phyloP scores from a whole-genome alignment of 768 basidiomycete genomes.

The Leccinum obscurum region DNA sequence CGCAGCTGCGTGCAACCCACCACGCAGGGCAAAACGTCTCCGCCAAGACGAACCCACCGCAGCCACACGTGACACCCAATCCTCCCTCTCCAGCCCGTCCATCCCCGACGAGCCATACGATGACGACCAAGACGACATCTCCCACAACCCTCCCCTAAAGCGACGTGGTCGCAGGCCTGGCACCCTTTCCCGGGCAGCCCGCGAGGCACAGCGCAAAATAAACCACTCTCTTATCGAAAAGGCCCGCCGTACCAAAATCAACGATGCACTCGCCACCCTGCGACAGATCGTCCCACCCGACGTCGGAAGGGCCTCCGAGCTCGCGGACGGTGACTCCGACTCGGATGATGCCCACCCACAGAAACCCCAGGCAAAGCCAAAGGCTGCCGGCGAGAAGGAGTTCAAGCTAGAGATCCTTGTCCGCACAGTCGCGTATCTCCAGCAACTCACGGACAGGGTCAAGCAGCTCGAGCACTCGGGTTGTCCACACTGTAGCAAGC shows the following conservation, averaged over 20 bases:
- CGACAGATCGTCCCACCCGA: slow-evolving; percentile 73
- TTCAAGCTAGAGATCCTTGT: slow-evolving; percentile 92
- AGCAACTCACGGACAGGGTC: slow-evolving; percentile 64
- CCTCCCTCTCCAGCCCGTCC: slow-evolving; percentile 13
- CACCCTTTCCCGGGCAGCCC: slow-evolving; percentile 67
- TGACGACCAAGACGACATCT: slow-evolving; percentile 20
- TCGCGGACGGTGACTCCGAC: slow-evolving; percentile 33
- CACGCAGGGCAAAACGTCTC: slow-evolving; percentile 45
- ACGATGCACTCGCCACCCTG: slow-evolving; percentile 80
- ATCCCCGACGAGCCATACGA: slow-evolving; percentile 27
- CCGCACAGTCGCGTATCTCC: slow-evolving; percentile 76
- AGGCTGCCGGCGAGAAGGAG: slow-evolving; percentile 66
- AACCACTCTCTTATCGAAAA: slow-evolving; percentile 97
- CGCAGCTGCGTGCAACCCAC: slow-evolving; percentile 43
- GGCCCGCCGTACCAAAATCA: slow-evolving; percentile 92
- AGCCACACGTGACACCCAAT: slow-evolving; percentile 3
- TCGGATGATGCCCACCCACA: slow-evolving; percentile 35
- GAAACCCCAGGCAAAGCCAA: slow-evolving; percentile 31
- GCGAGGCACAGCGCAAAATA: slow-evolving; percentile 86
- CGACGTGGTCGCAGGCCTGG: slow-evolving; percentile 75
- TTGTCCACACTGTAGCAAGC: slow-evolving; percentile 24
- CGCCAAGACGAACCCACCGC: slow-evolving; percentile 23
- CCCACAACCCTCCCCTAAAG: slow-evolving; percentile 39
- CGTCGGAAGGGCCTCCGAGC: slow-evolving; percentile 36
- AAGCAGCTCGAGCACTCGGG: slow-evolving; percentile 38